These are phyloP conservation scores for Beauveria rudraprayagi DNA, from an alignment of 2,329 filamentous ascomycete genomes.

Conservation along the genomic window DNA sequence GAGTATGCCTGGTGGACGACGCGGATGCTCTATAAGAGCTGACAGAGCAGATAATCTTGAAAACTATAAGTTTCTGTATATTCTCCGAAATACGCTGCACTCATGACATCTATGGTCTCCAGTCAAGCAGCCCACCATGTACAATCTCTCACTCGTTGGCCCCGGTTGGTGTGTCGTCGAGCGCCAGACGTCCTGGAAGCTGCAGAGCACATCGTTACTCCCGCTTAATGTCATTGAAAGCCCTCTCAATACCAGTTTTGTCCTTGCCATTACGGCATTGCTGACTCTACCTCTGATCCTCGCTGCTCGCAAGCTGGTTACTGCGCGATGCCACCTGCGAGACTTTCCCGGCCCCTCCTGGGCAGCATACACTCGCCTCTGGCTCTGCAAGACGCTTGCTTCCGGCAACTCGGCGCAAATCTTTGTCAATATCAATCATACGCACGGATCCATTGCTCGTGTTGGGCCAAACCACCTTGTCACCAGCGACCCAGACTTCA, in stretches of 20 bases:
- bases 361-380: background rate
- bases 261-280: background rate
- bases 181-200: background rate
- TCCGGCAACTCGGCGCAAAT: background rate
- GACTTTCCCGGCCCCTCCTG: background rate
- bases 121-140: background rate
- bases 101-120: too few relatives aligned
- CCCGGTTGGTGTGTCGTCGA: background rate
- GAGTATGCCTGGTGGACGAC: background rate
- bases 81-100: background rate
- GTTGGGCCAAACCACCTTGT: background rate
- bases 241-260: background rate
- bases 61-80: too few relatives aligned
- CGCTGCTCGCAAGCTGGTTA: background rate
- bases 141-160: background rate
- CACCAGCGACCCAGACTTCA: slow-evolving; percentile 2
- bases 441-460: background rate
- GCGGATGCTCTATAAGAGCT: too few relatives aligned
- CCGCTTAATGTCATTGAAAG: background rate
- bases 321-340: background rate
- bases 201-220: background rate
- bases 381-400: background rate
- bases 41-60: background rate
- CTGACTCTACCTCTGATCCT: background rate
- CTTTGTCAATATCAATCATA: background rate